Evolutionary conservation across 495 filamentous ascomycete species (phyloP).

Genomic region (Chaetomium fimeti): DNA sequence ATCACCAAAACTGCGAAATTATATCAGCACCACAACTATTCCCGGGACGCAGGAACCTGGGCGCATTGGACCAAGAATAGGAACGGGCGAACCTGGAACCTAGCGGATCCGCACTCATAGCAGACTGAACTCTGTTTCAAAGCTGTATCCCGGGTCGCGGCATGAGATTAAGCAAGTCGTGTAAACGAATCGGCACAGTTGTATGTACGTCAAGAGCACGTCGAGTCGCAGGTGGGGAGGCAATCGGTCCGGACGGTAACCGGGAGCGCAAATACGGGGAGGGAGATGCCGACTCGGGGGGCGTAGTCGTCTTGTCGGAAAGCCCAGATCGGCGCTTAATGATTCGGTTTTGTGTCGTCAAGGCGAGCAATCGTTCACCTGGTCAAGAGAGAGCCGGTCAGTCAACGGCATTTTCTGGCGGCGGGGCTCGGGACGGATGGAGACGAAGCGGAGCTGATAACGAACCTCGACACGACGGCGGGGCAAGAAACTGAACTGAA

Average conservation of each 20-base stretch:
- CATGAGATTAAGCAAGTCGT: constrained; percentile 25
- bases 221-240: constrained; percentile 5
- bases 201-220: neutral
- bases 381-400: constrained; percentile 3
- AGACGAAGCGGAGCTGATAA: constrained; percentile 5
- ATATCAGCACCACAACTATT: constrained; percentile 32
- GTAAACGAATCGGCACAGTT: neutral
- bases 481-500: neutral
- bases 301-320: neutral
- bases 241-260: constrained; percentile 4
- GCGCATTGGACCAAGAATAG: constrained; percentile 17
- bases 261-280: constrained; percentile 9
- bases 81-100: constrained; percentile 62
- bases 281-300: constrained; percentile 9
- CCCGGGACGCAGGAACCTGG: constrained; percentile 13
- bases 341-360: constrained; percentile 19
- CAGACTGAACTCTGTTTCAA: constrained; percentile 41
- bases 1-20: constrained; percentile 66
- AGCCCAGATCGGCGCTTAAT: constrained; percentile 3
- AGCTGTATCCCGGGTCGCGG: constrained; percentile 24
- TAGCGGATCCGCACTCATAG: constrained; percentile 76
- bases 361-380: constrained; percentile 14
- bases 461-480: constrained; percentile 6
- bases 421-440: constrained; percentile 15
- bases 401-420: constrained; percentile 17